Conservation (phyloP, 768 basidiomycete species). For the Lentinula raphanica region DNA sequence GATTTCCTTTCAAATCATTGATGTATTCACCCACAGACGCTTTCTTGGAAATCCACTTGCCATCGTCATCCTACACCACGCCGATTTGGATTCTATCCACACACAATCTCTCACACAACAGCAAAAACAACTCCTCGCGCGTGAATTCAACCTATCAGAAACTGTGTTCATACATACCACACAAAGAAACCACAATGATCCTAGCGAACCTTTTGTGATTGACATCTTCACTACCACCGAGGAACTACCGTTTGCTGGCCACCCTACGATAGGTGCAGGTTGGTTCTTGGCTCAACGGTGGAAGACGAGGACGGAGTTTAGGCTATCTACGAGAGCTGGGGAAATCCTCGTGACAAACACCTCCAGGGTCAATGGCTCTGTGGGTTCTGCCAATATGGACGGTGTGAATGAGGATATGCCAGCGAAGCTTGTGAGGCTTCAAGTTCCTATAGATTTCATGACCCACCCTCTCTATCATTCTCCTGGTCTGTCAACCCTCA, state of each 20-base stretch:
- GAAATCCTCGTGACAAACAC: constrained; percentile 27
- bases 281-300: constrained; percentile 32
- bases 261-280: constrained; percentile 39
- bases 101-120: constrained; percentile 23
- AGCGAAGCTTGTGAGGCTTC: constrained; percentile 22
- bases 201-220: constrained; percentile 22
- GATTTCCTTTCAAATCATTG: constrained; percentile 26
- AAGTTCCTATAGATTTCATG: constrained; percentile 38
- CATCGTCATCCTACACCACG: constrained; percentile 23
- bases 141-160: constrained; percentile 47
- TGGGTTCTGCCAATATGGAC: background rate
- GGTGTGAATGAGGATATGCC: background rate
- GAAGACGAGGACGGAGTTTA: constrained; percentile 18
- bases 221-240: constrained; percentile 36
- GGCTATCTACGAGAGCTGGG: constrained; percentile 37
- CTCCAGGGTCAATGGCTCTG: background rate
- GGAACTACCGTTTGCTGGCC: constrained; percentile 42
- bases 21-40: constrained; percentile 37
- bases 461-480: constrained; percentile 26
- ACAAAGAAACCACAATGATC: constrained; percentile 9
- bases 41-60: constrained; percentile 42
- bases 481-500: constrained; percentile 6
- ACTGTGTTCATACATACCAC: constrained; percentile 39
- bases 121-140: constrained; percentile 38
- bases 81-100: constrained; percentile 20